Evolutionary conservation across 2,329 filamentous ascomycete genomes (phyloP), one percentile per base, ranked within the genome.

Genomic region (Clarireedia paspali): DNA sequence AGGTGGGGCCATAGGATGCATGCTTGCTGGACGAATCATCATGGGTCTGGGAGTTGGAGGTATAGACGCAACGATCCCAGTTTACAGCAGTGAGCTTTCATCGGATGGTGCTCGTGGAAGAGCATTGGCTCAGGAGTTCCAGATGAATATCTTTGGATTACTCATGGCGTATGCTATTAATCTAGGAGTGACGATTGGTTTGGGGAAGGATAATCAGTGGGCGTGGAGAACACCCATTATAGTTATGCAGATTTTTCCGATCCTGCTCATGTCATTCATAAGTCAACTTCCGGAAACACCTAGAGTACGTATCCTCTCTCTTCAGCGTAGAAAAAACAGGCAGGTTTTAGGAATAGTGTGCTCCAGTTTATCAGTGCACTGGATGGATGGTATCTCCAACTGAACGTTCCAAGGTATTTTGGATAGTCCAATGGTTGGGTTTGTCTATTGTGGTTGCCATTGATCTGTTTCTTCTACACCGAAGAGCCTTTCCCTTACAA

Each of bases 61-160:
- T 1, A 79, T 84, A 38, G 81, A 85, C 63, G 73, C 75, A 15
- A 78, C 83, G 0, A 82, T 84, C 24, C 81, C 82, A 0, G 77
- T 82, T 1, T 84, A 84, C 68, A 78, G 73, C 56, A 75, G 75
- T 14, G 81, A 84, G 63, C 70, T 84, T 34, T 73, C 75, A 2
- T 75, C 75, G n/a, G 81, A 83, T 62, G 77, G 76, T 49, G 74
- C 77, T 2, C 70, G 81, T 46, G 81, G 82, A 5, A 77, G 77
- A 61, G 79, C 81, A 1, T 67, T 85, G 45, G 80, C 80, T 1
- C 79, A 85, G 63, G 81, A 84, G 62, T 85, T 85, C 62, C 81
- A 84, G 65, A 78, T 76, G 66, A 85, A 85, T 60, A 84, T 85
- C 59, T 80, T 83, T 55, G 80, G 82, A 0, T 67, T 85, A 2